A percentile compares a stretch with the other conserved stretches of the same genome.
phyloP scores from a whole-genome alignment of 768 basidiomycete species.

The Gymnopilus junonius region DNA sequence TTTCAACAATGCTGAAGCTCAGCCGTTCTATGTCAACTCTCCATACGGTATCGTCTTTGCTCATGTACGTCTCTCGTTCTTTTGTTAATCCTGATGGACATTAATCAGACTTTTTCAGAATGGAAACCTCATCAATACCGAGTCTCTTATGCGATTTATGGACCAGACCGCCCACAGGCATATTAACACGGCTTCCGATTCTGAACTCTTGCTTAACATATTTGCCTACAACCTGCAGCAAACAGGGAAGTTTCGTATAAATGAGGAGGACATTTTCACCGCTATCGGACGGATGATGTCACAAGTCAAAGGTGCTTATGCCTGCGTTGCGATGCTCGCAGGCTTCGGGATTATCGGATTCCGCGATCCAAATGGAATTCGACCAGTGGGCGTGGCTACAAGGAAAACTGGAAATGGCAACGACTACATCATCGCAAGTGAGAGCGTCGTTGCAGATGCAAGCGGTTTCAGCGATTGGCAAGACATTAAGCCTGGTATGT shows the following conservation, averaged over 20 bases:
- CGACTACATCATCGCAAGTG: conserved; percentile 93
- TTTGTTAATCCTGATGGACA: conserved; percentile 9
- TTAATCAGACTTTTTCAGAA: conserved; percentile 59
- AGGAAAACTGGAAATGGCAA: conserved; percentile 60
- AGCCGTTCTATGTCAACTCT: conserved; percentile 99
- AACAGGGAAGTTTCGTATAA: conserved; percentile 98
- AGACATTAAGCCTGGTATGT: conserved; percentile 86
- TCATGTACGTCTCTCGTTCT: conserved; percentile 64
- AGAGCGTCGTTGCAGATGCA: conserved; percentile 96
- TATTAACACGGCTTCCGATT: conserved; percentile 98
- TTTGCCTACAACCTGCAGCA: conserved; percentile 98
- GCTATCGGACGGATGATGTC: conserved; percentile 90
- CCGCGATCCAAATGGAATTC: conserved; percentile 96
- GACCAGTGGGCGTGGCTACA: conserved; percentile 87
- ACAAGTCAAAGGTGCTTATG: conserved; percentile 91
- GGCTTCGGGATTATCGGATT: conserved; percentile 99
- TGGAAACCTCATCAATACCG: conserved; percentile 96
- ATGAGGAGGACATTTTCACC: conserved; percentile 98
- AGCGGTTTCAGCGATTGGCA: conserved; percentile 91
- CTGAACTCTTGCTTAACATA: conserved; percentile 95
- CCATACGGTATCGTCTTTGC: conserved; percentile 99
- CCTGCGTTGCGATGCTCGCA: conserved; percentile 98
- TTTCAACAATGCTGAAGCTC: conserved; percentile 95
- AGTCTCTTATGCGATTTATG: conserved; percentile 86
- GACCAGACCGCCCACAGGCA: conserved; percentile 97